These are phyloP conservation scores for Lignosus rhinocerotis DNA, from an alignment of 1,284 basidiomycete species.

Conservation along the genomic window DNA sequence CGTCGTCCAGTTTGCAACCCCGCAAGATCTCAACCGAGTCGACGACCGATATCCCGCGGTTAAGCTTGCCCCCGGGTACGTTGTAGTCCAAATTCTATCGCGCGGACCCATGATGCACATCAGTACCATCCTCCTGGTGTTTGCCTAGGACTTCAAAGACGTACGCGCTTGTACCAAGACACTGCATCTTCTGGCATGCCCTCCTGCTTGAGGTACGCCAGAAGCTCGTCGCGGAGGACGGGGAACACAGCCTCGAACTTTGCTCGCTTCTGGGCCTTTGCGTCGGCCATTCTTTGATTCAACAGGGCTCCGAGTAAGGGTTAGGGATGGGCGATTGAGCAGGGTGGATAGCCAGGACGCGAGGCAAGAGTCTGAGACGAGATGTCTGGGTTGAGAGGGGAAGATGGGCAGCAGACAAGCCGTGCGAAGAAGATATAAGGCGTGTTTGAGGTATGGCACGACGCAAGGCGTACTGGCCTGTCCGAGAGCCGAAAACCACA, in stretches of 20 bases:
- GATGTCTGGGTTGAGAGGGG: not conserved
- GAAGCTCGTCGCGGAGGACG: conserved; percentile 56
- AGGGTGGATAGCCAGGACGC: no score
- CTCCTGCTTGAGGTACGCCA: conserved; percentile 64
- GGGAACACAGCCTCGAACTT: conserved; percentile 55
- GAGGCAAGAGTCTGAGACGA: not conserved
- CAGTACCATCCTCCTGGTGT: not conserved
- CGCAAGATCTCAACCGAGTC: conserved; percentile 92
- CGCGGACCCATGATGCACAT: not conserved
- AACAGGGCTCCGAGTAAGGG: not conserved
- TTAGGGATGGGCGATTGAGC: not conserved
- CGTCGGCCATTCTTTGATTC: conserved; percentile 20
- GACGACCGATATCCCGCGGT: conserved; percentile 92
- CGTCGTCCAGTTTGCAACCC: conserved; percentile 65
- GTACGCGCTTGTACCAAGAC: conserved; percentile 78
- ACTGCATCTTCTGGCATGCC: conserved; percentile 83
- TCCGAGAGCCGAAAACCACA: not conserved
- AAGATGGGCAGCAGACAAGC: not conserved
- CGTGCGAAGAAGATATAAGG: not conserved
- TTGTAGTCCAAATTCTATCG: conserved; percentile 90
- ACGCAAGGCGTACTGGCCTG: not conserved
- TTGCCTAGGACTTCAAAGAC: conserved; percentile 25
- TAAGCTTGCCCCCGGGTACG: conserved; percentile 95
- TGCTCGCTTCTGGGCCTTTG: conserved; percentile 46
- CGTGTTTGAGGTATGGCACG: not conserved